Percentiles rank a stretch among this genome's conserved stretches.
Conservation (phyloP, 2,329 filamentous ascomycete genomes). For the Nigrospora osmanthi region DNA sequence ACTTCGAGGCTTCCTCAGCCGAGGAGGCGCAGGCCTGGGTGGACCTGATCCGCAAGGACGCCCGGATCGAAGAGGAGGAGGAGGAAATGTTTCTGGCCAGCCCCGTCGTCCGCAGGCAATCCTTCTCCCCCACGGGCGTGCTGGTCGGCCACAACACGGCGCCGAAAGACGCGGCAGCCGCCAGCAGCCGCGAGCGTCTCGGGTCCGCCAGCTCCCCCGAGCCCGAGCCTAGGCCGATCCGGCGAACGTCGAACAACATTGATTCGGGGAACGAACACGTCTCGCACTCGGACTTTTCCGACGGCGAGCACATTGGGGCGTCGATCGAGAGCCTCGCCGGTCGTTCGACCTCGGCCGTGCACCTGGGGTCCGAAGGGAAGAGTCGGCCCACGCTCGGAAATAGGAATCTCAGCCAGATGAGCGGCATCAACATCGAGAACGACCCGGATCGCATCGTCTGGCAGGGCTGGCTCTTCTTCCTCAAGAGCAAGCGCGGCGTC, state of each 20-base stretch:
- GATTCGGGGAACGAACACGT: constrained; percentile 65
- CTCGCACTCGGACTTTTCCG: constrained; percentile 83
- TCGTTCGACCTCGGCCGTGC: constrained; percentile 23
- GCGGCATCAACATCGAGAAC: constrained; percentile 45
- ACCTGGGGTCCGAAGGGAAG: constrained; percentile 17
- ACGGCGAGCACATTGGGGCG: constrained; percentile 46
- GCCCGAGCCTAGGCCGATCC: constrained; percentile 31
- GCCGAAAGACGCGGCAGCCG: constrained; percentile 12
- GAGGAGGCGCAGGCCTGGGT: constrained; percentile 84
- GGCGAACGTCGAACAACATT: constrained; percentile 53
- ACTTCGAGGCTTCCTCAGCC: constrained; percentile 69
- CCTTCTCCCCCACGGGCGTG: constrained; percentile 24
- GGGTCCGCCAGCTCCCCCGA: constrained; percentile 54
- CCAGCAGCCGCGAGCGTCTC: constrained; percentile 37
- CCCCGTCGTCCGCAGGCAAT: constrained; percentile 45
- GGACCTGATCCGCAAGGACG: constrained; percentile 67
- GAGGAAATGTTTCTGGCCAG: constrained; percentile 72
- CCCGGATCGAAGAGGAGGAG: constrained; percentile 81
- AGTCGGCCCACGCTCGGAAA: constrained; percentile 25
- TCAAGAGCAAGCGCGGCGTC: constrained; percentile 75
- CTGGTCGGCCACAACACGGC: constrained; percentile 11
- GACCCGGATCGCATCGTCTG: constrained; percentile 87
- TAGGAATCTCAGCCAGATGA: constrained; percentile 56
- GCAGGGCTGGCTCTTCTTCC: constrained; percentile 81
- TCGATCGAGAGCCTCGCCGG: constrained; percentile 43